phyloP scores from a whole-genome alignment of 768 basidiomycete species.

The Crassisporium funariophilum region DNA sequence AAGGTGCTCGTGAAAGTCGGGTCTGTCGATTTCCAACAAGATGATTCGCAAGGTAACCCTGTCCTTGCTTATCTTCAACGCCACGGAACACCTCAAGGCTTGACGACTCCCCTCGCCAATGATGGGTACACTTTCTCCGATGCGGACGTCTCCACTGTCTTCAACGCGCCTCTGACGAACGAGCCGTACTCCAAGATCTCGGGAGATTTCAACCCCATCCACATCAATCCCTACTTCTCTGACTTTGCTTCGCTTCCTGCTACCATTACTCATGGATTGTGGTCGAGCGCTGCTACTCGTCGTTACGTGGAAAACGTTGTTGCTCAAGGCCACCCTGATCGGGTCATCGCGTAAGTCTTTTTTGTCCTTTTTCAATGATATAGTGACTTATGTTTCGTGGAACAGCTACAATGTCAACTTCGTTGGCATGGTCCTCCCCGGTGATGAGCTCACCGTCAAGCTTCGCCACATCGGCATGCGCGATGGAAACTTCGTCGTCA shows the following conservation, averaged over 20 bases:
- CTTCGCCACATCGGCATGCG: constrained; percentile 91
- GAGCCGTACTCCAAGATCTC: constrained; percentile 96
- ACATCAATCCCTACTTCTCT: constrained; percentile 97
- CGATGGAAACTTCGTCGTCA: constrained; percentile 90
- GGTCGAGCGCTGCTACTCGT: constrained; percentile 94
- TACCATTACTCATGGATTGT: constrained; percentile 98
- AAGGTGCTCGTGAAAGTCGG: constrained; percentile 90
- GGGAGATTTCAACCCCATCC: constrained; percentile 98
- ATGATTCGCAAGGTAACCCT: constrained; percentile 90
- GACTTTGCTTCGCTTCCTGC: constrained; percentile 90
- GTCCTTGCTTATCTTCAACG: constrained; percentile 92
- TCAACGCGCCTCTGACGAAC: constrained; percentile 87
- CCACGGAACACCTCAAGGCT: constrained; percentile 79
- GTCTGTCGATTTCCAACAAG: constrained; percentile 82
- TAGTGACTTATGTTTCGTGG: constrained; percentile 11
- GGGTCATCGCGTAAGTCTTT: constrained; percentile 77
- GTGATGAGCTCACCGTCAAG: constrained; percentile 82
- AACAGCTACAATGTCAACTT: constrained; percentile 89
- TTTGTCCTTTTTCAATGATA: constrained; percentile 1
- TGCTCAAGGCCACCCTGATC: constrained; percentile 89
- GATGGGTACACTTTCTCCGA: constrained; percentile 86
- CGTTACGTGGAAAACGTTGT: constrained; percentile 92
- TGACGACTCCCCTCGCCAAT: constrained; percentile 74
- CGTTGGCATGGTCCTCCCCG: constrained; percentile 95
- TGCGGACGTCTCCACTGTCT: constrained; percentile 58